Conservation (phyloP, 495 filamentous ascomycete genomes). For the Aspergillus nanangensis region DNA sequence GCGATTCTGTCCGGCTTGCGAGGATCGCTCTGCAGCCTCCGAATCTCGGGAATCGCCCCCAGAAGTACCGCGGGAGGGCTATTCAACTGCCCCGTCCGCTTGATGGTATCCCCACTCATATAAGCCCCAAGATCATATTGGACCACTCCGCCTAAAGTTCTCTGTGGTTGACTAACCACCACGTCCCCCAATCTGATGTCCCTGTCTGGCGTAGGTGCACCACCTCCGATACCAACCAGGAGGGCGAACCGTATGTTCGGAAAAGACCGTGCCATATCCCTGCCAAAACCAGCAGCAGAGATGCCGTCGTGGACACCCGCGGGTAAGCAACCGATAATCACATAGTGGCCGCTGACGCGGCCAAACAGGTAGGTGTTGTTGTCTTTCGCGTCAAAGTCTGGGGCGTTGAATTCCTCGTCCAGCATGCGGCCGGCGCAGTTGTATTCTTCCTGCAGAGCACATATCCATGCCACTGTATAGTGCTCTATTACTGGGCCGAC, state of each 20-base stretch:
- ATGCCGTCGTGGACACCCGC: constrained; percentile 25
- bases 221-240: constrained; percentile 47
- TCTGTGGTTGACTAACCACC: constrained; percentile 27
- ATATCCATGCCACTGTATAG: constrained; percentile 46
- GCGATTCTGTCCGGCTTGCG: too few species aligned
- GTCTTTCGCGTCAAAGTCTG: constrained; percentile 1
- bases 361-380: constrained; percentile 28
- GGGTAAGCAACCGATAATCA: constrained; percentile 31
- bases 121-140: constrained; percentile 26
- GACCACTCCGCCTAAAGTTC: constrained; percentile 8
- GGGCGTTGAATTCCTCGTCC: constrained; percentile 21
- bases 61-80: constrained; percentile 15
- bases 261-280: constrained; percentile 31
- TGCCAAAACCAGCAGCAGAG: constrained; percentile 25
- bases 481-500: too few species aligned
- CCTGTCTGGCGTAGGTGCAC: constrained; percentile 24
- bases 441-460: constrained; percentile 30
- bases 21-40: too few species aligned
- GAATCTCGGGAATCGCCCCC: constrained; percentile 12
- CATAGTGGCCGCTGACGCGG: constrained; percentile 29
- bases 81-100: constrained; percentile 21
- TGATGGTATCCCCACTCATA: constrained; percentile 7
- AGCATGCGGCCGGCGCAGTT: constrained; percentile 29
- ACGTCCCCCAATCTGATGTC: constrained; percentile 45
- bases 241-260: constrained; percentile 32